Base-by-base conservation (phyloP, 2,329 filamentous ascomycete genomes). In the Xylaria sp. region DNA sequence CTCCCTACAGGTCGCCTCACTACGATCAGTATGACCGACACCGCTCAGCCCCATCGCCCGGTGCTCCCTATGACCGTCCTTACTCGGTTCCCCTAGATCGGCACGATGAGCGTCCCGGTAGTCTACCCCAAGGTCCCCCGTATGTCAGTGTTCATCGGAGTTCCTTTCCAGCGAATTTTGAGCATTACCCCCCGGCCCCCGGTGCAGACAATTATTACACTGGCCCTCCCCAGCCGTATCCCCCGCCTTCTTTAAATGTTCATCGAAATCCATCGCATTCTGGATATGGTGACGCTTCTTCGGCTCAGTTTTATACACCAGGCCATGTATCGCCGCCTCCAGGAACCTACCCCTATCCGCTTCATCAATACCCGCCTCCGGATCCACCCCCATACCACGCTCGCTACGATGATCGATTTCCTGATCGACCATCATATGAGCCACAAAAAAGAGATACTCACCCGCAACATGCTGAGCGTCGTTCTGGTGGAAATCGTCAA, bases 241-340 rank as follows among this genome's bases (percentile, higher is more conserved):
- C 70, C 6, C 48, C 65, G 12, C 61, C 64, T 39, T 61, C 30
- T 36, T 32, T 59, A 17, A 64, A 62, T 61, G 34, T 19, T 39
- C 59, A 61, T 21, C 47, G 54, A 32, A 62, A 64, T 39, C 24
- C 67, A 14, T 53, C 62, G 3, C 51, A 63, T 19, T 56, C 68
- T 68, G 63, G 65, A 4, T 48, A 70, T 24, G 61, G 67, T 39
- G 50, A 14, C 8, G n/a, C 61, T 67, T 62, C 66, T 58, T 64
- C 68, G 59, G 57, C 61, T 55, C 71, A 62, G 27, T 66, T 71
- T 51, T 69, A 66, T 45, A 65, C 65, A 12, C 64, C 72, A 27
- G 64, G 65, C 9, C 72, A 70, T 34, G 71, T 69, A 14, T 65
- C 68, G 30, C 70, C 73, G 39, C 71, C 74, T 19, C 42, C 63